A percentile compares a stretch with the other conserved stretches of the same genome.
phyloP scores from a whole-genome alignment of 768 basidiomycete species.

The Tricholoma terreum region DNA sequence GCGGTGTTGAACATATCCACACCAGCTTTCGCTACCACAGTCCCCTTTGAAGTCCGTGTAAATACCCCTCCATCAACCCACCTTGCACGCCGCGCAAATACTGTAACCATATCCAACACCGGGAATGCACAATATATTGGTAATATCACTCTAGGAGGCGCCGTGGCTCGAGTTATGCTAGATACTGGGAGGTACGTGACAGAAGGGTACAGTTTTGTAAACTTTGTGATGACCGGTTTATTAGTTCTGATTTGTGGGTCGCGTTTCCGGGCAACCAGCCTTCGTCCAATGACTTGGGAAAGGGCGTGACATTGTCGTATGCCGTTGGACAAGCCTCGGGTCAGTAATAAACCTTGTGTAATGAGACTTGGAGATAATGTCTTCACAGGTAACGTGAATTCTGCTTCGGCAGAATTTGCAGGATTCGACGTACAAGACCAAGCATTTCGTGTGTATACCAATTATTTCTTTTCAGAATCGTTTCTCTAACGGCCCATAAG shows the following conservation, averaged over 20 bases:
- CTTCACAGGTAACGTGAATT: constrained; percentile 50
- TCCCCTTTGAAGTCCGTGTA: constrained; percentile 39
- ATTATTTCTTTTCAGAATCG: neutral
- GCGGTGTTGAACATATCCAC: constrained; percentile 32
- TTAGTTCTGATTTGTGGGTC: constrained; percentile 78
- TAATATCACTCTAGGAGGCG: constrained; percentile 67
- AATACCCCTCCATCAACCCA: constrained; percentile 18
- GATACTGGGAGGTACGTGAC: constrained; percentile 70
- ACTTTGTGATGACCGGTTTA: neutral
- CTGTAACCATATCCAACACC: constrained; percentile 54
- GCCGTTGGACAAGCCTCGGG: constrained; percentile 68
- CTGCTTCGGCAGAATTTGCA: constrained; percentile 52
- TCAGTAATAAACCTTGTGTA: constrained; percentile 20
- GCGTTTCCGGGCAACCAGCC: constrained; percentile 45
- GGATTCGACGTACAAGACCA: constrained; percentile 58
- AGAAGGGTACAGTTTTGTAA: neutral
- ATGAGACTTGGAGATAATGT: neutral
- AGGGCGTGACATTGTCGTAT: constrained; percentile 55
- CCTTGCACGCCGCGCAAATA: constrained; percentile 27
- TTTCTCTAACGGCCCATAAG: constrained; percentile 31
- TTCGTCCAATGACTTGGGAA: constrained; percentile 52
- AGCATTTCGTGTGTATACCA: constrained; percentile 55
- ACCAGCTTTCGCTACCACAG: constrained; percentile 32
- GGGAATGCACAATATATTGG: constrained; percentile 72
- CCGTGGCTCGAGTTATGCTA: constrained; percentile 55